Conservation (phyloP, 768 basidiomycete genomes). For the Tricholoma matsutake region DNA sequence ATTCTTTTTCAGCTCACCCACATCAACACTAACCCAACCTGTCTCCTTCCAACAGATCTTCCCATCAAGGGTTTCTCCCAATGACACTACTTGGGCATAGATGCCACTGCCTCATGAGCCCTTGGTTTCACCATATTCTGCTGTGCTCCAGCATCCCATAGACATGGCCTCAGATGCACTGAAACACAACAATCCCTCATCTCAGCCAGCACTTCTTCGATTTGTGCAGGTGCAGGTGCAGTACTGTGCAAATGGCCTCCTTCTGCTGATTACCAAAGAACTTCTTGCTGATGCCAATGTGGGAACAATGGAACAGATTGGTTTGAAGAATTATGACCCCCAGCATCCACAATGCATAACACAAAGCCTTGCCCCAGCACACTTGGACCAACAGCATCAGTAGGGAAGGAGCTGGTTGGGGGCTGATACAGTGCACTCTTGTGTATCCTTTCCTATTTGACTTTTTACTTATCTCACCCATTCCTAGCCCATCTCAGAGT, state of each 20-base stretch:
- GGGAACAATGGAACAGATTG: too few relatives aligned
- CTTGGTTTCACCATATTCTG: slow-evolving; percentile 71
- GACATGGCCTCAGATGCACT: slow-evolving; percentile 23
- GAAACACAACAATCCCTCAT: slow-evolving; percentile 35
- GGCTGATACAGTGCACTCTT: too few relatives aligned
- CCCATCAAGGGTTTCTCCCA: slow-evolving; percentile 90
- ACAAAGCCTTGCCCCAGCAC: too few relatives aligned
- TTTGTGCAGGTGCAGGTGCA: slow-evolving; percentile 1
- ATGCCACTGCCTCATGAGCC: slow-evolving; percentile 86
- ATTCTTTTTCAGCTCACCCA: not conserved
- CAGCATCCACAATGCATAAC: too few relatives aligned
- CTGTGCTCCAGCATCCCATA: slow-evolving; percentile 21
- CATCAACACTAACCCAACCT: not conserved
- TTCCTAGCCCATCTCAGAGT: too few relatives aligned
- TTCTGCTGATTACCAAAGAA: slow-evolving; percentile 30
- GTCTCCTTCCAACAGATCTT: slow-evolving; percentile 52
- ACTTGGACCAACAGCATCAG: too few relatives aligned
- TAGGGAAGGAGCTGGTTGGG: too few relatives aligned
- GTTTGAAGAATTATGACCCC: too few relatives aligned
- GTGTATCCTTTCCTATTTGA: too few relatives aligned
- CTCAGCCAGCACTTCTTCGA: slow-evolving; percentile 2
- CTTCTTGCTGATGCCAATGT: too few relatives aligned
- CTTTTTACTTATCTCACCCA: too few relatives aligned
- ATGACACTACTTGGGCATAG: slow-evolving; percentile 78
- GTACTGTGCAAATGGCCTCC: slow-evolving; percentile 30